These are phyloP conservation scores for Puccinia novopanici DNA, from an alignment of 1,284 basidiomycete species.

Conservation along the genomic window DNA sequence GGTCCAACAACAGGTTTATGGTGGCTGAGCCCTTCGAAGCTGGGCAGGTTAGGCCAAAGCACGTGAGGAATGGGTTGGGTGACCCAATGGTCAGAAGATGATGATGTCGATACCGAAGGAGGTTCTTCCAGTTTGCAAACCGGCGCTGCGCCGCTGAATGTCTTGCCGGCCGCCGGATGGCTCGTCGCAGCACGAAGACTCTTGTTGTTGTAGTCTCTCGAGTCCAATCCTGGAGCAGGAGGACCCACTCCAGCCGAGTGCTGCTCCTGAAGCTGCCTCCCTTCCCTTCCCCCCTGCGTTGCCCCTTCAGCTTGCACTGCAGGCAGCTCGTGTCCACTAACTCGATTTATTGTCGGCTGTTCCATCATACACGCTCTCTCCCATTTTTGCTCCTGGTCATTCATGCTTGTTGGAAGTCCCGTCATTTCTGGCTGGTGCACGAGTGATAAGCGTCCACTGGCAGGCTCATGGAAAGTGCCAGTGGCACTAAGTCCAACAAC, in stretches of 20 bases:
- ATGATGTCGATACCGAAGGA: not conserved
- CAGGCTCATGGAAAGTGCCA: slow-evolving; percentile 36
- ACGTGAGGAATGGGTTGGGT: not conserved
- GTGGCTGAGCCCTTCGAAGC: slow-evolving; percentile 2
- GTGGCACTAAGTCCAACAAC: slow-evolving; percentile 28
- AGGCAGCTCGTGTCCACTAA: not conserved
- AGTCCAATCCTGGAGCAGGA: not conserved
- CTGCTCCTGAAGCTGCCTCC: slow-evolving; percentile 10
- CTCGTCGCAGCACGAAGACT: not conserved
- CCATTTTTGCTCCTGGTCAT: slow-evolving; percentile 1
- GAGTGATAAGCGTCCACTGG: slow-evolving; percentile 30
- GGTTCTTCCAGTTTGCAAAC: not conserved
- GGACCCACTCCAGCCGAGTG: not conserved
- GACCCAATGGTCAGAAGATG: slow-evolving; percentile 12
- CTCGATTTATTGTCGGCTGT: not conserved
- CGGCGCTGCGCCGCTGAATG: not conserved
- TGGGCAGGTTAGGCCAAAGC: not conserved
- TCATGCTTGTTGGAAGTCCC: too few relatives aligned
- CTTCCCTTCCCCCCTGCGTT: not conserved
- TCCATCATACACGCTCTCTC: not conserved
- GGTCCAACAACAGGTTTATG: not conserved
- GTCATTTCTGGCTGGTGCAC: slow-evolving; percentile 20
- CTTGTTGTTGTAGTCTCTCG: not conserved
- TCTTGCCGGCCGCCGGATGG: not conserved
- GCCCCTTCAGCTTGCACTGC: not conserved